phyloP scores from a whole-genome alignment of 306 rosid genomes.

The Inga oerstediana region DNA sequence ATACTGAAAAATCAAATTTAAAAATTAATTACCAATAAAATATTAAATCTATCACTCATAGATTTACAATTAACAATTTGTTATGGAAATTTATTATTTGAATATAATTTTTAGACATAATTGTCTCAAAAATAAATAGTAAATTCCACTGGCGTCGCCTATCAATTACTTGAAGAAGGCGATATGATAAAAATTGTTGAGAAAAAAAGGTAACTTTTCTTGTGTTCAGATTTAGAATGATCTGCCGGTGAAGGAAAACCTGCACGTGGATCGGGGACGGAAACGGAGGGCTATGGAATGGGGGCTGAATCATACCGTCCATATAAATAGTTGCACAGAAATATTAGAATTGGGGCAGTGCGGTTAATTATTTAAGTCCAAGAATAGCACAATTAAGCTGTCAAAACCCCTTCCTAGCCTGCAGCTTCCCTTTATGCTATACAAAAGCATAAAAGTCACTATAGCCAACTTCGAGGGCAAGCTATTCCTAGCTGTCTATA shows the following conservation, averaged over 20 bases:
- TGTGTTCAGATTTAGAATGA: not conserved
- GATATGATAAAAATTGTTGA: not conserved
- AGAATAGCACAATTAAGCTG: slow-evolving; percentile 19
- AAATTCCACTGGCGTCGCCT: not conserved
- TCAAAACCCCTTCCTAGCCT: not conserved
- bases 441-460: slow-evolving; percentile 27
- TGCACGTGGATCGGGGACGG: not conserved
- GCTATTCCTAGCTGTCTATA: slow-evolving; percentile 37
- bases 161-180: not conserved
- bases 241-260: not conserved
- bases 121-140: no score
- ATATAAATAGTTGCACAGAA: not conserved
- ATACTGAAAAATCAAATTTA: no score
- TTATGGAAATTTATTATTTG: no score
- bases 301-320: slow-evolving; percentile 7
- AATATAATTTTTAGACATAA: no score
- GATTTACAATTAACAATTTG: no score
- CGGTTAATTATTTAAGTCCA: not conserved
- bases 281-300: not conserved
- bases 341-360: no score
- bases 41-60: no score
- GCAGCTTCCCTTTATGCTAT: not conserved
- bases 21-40: no score
- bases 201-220: no score
- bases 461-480: slow-evolving; percentile 36